Base-by-base conservation (phyloP, 2,329 filamentous ascomycete species). In the Talaromyces sp. region DNA sequence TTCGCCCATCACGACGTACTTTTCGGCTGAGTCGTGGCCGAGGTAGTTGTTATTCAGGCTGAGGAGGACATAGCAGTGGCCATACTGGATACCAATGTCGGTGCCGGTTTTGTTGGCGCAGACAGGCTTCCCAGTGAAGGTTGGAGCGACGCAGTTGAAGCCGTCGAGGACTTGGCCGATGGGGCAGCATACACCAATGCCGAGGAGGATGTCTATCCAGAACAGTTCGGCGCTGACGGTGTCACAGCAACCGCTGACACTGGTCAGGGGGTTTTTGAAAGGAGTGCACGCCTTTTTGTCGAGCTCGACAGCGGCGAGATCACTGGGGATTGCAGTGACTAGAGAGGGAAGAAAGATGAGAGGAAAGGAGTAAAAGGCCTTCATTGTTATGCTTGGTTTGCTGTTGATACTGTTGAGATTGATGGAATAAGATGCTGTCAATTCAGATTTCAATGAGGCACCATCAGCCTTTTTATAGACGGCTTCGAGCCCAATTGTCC, bases 11-110 rank as follows among this genome's bases (percentile, higher is more conserved):
- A 64, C 49, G 63, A 64, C 63, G 47, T 64, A 64, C 31, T 60
- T 64, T 3, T 19, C n/a, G 4, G 1, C 63, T 2, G 45, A 54
- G 47, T 64, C 63, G 19, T 64, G 63, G 5, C 63, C 63, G 16
- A 64, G 61, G 2, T 63, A 63, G 52, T 63, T 63, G n/a, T 63
- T 58, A 22, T 47, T 58, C 24, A 63, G n/a, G 31, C 61, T 63
- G 11, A 57, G 50, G 11, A 63, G 61, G 27, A 63, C 61, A 19
- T 63, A 58, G 61, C 61, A 63, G 52, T 63, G 61, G 1, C 61
- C 39, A 24, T 63, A 63, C 52, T 63, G 37, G 50, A 63, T 63
- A 19, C 61, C 61, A 39, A 63, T 4, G n/a, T 63, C 61, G 35
- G 14, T 24, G 19, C 61, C 61, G 27, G 19, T 58, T 49, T 58